These are phyloP conservation scores for Rachicladosporium sp. DNA, from an alignment of 2,329 filamentous ascomycete genomes.

Conservation along the genomic window DNA sequence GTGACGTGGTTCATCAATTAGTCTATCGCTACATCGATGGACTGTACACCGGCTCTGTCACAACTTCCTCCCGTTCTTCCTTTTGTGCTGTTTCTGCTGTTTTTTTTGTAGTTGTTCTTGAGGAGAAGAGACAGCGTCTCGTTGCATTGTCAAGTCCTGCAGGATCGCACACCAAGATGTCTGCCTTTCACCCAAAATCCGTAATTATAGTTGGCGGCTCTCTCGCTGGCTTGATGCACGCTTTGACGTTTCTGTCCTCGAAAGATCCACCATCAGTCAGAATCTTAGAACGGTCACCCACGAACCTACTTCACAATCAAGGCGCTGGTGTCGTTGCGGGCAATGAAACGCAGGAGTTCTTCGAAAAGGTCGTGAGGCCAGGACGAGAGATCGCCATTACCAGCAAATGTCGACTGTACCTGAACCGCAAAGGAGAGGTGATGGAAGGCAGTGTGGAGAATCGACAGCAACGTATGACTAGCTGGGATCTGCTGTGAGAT, in stretches of 20 bases:
- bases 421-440: constrained; percentile 16
- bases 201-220: constrained; percentile 21
- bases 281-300: constrained; percentile 32
- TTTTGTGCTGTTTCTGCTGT: too few relatives aligned
- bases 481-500: constrained; percentile 34
- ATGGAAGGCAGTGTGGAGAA: constrained; percentile 18
- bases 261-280: constrained; percentile 13
- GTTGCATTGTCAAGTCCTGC: too few relatives aligned
- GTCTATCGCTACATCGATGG: too few relatives aligned
- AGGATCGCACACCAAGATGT: too few relatives aligned
- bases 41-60: too few relatives aligned
- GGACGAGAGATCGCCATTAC: constrained; percentile 21
- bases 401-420: constrained; percentile 17
- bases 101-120: too few relatives aligned
- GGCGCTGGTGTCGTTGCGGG: constrained; percentile 38
- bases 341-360: constrained; percentile 31
- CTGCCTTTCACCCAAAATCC: constrained; percentile 7
- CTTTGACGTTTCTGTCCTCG: constrained; percentile 14
- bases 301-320: constrained; percentile 33
- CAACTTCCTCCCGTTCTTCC: too few relatives aligned
- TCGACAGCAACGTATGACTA: constrained; percentile 34
- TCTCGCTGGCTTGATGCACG: constrained; percentile 18
- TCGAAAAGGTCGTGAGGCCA: constrained; percentile 29
- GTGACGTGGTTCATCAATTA: too few relatives aligned
- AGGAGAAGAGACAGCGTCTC: too few relatives aligned